A percentile compares a stretch with the other conserved stretches of the same genome.
phyloP scores from a whole-genome alignment of 176 grass and related monocot species.

The Ampelocalamus luodianensis region DNA sequence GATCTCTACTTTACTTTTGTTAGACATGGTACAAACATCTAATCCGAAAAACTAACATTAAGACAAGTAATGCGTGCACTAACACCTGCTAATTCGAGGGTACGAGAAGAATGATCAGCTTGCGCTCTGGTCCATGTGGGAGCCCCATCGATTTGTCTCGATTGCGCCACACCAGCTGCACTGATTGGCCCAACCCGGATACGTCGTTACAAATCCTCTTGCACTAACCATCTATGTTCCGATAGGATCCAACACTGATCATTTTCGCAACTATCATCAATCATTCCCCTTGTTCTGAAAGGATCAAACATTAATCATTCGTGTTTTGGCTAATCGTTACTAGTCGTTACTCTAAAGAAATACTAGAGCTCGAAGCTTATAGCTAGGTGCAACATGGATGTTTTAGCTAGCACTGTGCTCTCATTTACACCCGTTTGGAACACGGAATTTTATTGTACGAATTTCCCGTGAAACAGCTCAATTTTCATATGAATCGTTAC shows the following conservation, averaged over 20 bases:
- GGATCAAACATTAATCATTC: slow-evolving; percentile 32
- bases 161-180: background rate
- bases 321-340: background rate
- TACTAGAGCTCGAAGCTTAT: background rate
- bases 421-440: too few relatives aligned
- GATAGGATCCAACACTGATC: slow-evolving; percentile 30
- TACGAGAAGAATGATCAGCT: background rate
- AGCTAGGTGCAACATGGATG: too few relatives aligned
- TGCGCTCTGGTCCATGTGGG: background rate
- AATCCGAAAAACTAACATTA: too few relatives aligned
- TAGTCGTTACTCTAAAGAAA: slow-evolving; percentile 3
- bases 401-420: too few relatives aligned
- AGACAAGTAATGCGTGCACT: background rate
- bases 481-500: too few relatives aligned
- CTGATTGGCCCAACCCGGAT: background rate
- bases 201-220: background rate
- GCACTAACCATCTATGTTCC: background rate
- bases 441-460: too few relatives aligned
- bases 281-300: background rate
- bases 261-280: background rate
- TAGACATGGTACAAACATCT: too few relatives aligned
- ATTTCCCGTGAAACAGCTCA: too few relatives aligned
- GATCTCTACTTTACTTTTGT: too few relatives aligned
- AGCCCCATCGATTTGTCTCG: background rate
- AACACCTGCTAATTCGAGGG: background rate